Conservation (phyloP, 2,329 filamentous ascomycete species). For the Helminthosporium solani region DNA sequence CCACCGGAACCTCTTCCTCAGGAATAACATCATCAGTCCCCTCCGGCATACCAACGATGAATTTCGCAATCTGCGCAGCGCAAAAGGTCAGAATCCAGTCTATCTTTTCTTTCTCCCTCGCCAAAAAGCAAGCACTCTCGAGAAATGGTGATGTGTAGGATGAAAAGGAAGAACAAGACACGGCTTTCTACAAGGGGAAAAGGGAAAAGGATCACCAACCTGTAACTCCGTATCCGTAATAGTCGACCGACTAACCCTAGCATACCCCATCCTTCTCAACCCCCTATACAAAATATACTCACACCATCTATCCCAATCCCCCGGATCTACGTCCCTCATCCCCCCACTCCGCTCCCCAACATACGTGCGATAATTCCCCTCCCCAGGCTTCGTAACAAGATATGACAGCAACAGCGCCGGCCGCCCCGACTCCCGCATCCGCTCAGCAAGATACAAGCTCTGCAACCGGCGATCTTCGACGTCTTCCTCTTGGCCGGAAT, state of each 20-base stretch:
- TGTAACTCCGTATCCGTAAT: constrained; percentile 98
- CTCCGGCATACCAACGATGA: constrained; percentile 73
- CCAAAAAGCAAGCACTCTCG: no score
- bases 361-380: constrained; percentile 97
- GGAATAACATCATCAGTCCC: constrained; percentile 65
- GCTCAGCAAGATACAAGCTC: constrained; percentile 76
- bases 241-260: constrained; percentile 79
- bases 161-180: neutral
- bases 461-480: constrained; percentile 87
- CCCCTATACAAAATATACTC: constrained; percentile 98
- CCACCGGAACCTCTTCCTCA: constrained; percentile 74
- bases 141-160: no score
- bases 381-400: constrained; percentile 81
- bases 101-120: neutral
- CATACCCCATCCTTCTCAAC: constrained; percentile 82
- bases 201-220: constrained; percentile 48
- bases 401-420: constrained; percentile 88
- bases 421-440: constrained; percentile 81
- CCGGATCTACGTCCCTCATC: constrained; percentile 92
- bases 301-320: constrained; percentile 97
- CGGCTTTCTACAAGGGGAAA: no score
- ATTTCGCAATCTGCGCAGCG: constrained; percentile 76
- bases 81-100: no score
- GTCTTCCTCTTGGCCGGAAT: constrained; percentile 97
- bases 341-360: constrained; percentile 81